phyloP scores from a whole-genome alignment of 1,284 basidiomycete species.

The Termitomyces sp. region DNA sequence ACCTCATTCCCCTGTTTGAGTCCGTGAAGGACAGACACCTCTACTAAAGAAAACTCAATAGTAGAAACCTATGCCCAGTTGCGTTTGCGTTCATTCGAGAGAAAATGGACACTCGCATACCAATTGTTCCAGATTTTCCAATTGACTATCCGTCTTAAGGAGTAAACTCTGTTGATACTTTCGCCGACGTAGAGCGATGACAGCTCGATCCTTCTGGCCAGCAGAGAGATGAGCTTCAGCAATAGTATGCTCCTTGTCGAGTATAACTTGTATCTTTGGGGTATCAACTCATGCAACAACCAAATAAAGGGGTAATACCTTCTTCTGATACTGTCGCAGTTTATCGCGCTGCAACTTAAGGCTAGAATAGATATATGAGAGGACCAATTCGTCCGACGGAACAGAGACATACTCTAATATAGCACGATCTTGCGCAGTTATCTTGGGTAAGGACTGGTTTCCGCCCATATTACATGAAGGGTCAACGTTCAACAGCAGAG shows the following conservation, averaged over 20 bases:
- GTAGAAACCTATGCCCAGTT: slow-evolving; percentile 68
- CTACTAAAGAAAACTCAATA: slow-evolving; percentile 94
- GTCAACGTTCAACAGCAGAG: slow-evolving; percentile 3
- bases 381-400: not conserved
- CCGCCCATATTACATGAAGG: slow-evolving; percentile 47
- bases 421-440: slow-evolving; percentile 90
- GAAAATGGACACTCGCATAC: slow-evolving; percentile 42
- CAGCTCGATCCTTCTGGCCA: slow-evolving; percentile 84
- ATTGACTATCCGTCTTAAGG: slow-evolving; percentile 83
- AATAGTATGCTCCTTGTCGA: slow-evolving; percentile 86
- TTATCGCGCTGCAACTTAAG: slow-evolving; percentile 96
- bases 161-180: slow-evolving; percentile 94
- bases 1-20: slow-evolving; percentile 92
- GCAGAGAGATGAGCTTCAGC: slow-evolving; percentile 77
- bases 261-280: slow-evolving; percentile 78
- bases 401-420: slow-evolving; percentile 77
- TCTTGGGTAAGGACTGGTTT: slow-evolving; percentile 79
- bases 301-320: slow-evolving; percentile 42
- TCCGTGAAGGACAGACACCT: slow-evolving; percentile 90
- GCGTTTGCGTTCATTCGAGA: not conserved
- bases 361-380: slow-evolving; percentile 30
- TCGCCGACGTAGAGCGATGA: slow-evolving; percentile 80
- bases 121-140: slow-evolving; percentile 87
- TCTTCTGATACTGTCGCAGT: slow-evolving; percentile 91
- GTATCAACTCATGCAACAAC: not conserved